Evolutionary conservation across 1,139 yeast species (phyloP).

Genomic region (Nakaseomyces nivariensis): DNA sequence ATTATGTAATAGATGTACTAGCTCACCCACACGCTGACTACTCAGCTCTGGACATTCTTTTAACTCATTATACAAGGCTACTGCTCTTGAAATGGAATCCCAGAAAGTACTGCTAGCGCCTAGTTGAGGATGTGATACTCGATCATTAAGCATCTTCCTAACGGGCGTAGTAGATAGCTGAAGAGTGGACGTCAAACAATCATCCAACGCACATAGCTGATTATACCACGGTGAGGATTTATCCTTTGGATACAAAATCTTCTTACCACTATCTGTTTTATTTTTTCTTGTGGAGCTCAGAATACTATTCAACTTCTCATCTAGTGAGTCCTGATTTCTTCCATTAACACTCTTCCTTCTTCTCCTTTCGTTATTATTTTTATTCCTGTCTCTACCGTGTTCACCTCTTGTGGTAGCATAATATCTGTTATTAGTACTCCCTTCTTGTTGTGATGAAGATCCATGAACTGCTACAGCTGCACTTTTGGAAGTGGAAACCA

Average conservation of each 20-base stretch:
- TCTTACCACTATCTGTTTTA: background rate
- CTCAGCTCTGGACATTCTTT: conserved; percentile 34
- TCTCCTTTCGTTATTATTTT: background rate
- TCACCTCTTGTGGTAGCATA: background rate
- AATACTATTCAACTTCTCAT: conserved; percentile 1
- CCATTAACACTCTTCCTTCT: background rate
- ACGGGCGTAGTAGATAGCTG: conserved; percentile 20
- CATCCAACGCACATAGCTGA: conserved; percentile 38
- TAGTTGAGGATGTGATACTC: background rate
- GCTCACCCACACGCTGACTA: conserved; percentile 33
- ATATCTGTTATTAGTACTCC: background rate
- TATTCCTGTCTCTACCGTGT: background rate
- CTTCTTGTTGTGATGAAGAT: background rate
- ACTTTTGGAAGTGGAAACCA: background rate
- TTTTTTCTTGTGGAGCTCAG: background rate
- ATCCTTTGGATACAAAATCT: background rate
- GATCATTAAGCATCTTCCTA: background rate
- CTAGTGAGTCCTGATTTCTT: background rate
- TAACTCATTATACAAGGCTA: conserved; percentile 36
- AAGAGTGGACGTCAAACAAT: conserved; percentile 33
- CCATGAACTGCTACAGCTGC: background rate
- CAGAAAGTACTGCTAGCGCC: conserved; percentile 29
- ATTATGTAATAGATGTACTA: conserved; percentile 39
- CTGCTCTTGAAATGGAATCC: conserved; percentile 37
- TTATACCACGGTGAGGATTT: conserved; percentile 32